phyloP scores from a whole-genome alignment of 441 rosid species.

The Viola pubescens region DNA sequence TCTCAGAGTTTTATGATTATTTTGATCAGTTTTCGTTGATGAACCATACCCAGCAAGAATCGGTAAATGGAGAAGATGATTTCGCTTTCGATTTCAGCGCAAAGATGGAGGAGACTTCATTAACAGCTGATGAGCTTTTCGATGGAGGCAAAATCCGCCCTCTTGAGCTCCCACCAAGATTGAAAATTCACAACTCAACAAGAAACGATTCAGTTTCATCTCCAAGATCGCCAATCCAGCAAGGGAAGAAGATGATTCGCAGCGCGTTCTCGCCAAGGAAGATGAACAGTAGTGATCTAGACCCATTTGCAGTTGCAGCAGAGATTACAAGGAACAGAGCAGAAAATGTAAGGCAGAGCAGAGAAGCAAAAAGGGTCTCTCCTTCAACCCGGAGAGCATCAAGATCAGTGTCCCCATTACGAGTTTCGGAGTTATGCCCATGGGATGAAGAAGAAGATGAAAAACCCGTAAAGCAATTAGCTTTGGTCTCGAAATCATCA shows the following conservation, averaged over 20 bases:
- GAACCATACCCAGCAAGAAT: neutral
- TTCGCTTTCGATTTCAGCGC: constrained; percentile 59
- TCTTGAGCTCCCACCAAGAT: constrained; percentile 53
- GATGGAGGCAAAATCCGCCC: constrained; percentile 74
- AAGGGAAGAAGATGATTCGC: constrained; percentile 38
- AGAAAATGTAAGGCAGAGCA: constrained; percentile 49
- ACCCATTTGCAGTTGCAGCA: constrained; percentile 34
- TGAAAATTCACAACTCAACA: constrained; percentile 21
- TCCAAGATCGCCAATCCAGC: constrained; percentile 27
- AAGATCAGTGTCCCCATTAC: constrained; percentile 65
- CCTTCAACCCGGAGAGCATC: constrained; percentile 42
- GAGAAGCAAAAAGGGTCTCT: constrained; percentile 45
- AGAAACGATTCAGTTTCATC: constrained; percentile 30
- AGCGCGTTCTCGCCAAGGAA: constrained; percentile 47
- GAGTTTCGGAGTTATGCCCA: constrained; percentile 52
- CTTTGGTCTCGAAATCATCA: constrained; percentile 21
- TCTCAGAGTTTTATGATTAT: constrained; percentile 45
- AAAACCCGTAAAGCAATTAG: constrained; percentile 21
- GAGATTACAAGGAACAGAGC: constrained; percentile 28
- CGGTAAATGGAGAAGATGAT: constrained; percentile 30
- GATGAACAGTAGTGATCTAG: constrained; percentile 27
- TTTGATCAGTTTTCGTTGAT: constrained; percentile 18
- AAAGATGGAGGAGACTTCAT: constrained; percentile 34
- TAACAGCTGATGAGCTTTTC: constrained; percentile 76
- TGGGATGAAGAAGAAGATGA: constrained; percentile 63